These are phyloP conservation scores for Citrus sp. DNA, from an alignment of 345 rosid species.

Conservation along the genomic window DNA sequence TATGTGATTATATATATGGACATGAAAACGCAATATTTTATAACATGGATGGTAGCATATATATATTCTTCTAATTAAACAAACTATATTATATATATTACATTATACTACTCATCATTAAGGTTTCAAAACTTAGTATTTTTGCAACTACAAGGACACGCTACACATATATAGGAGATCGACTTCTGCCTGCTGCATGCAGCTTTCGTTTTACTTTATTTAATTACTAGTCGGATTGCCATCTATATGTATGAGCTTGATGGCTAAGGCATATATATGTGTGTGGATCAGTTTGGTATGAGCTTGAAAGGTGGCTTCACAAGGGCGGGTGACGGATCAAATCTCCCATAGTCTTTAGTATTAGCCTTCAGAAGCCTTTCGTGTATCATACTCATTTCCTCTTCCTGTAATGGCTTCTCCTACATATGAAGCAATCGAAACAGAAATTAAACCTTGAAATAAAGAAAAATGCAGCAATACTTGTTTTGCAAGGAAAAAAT, in stretches of 20 bases:
- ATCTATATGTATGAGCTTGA: too few species aligned
- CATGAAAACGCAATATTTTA: too few species aligned
- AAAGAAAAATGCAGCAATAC: not conserved
- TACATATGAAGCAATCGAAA: not conserved
- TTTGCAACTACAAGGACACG: not conserved
- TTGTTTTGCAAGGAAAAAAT: conserved; percentile 5
- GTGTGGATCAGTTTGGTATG: conserved; percentile 65
- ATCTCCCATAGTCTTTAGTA: conserved; percentile 72
- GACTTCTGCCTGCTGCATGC: not conserved
- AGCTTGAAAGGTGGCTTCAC: conserved; percentile 91
- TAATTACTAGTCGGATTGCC: not conserved
- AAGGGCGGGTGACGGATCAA: conserved; percentile 65
- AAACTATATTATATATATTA: not conserved
- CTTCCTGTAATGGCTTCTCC: conserved; percentile 8
- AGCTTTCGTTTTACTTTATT: conserved; percentile 1
- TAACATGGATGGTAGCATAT: not conserved
- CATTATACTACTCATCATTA: not conserved
- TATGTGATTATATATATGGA: too few species aligned
- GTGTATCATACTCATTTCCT: conserved; percentile 24
- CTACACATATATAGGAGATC: too few species aligned
- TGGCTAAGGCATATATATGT: not conserved
- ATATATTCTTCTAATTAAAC: not conserved
- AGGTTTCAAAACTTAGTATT: conserved; percentile 12
- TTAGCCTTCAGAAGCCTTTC: conserved; percentile 64
- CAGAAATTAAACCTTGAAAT: not conserved